A percentile compares a stretch with the other conserved stretches of the same genome.
These are phyloP conservation scores for Syzygium jambos DNA, from an alignment of 345 rosid genomes.

Conservation along the genomic window DNA sequence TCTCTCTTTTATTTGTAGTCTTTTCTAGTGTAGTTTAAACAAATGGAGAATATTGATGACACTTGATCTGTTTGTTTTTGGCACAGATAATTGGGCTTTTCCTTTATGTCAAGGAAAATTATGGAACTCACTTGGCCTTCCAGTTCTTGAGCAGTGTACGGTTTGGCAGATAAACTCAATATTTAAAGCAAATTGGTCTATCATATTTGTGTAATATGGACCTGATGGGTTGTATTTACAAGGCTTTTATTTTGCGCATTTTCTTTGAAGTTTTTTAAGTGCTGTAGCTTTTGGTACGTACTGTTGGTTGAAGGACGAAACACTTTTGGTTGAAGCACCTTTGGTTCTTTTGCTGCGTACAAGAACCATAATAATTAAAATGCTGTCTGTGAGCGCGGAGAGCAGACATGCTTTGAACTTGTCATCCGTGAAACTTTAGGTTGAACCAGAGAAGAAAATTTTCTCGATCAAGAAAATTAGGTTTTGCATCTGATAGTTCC, in stretches of 20 bases:
- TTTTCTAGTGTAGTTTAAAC: not conserved
- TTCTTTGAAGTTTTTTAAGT: not conserved
- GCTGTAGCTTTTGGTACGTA: not conserved
- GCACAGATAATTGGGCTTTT: slow-evolving; percentile 88
- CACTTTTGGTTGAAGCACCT: not conserved
- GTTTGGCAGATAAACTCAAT: slow-evolving; percentile 1
- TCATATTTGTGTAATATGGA: not conserved
- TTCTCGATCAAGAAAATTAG: not conserved
- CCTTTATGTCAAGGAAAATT: slow-evolving; percentile 74
- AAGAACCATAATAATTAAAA: not conserved
- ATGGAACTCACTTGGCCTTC: slow-evolving; percentile 70
- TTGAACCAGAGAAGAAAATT: not conserved
- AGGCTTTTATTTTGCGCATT: not conserved
- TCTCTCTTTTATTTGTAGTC: not conserved
- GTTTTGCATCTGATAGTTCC: not conserved
- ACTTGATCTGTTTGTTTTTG: slow-evolving; percentile 5
- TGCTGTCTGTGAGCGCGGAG: not conserved
- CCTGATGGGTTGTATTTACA: slow-evolving; percentile 1
- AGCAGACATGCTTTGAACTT: not conserved
- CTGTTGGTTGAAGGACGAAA: not conserved
- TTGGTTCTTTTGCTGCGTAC: not conserved
- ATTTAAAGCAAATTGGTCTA: not conserved
- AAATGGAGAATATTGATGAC: not conserved
- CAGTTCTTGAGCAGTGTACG: slow-evolving; percentile 84
- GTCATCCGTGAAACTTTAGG: not conserved